Evolutionary conservation across 495 filamentous ascomycete species (phyloP).

Genomic region (Amorphotheca resinae): DNA sequence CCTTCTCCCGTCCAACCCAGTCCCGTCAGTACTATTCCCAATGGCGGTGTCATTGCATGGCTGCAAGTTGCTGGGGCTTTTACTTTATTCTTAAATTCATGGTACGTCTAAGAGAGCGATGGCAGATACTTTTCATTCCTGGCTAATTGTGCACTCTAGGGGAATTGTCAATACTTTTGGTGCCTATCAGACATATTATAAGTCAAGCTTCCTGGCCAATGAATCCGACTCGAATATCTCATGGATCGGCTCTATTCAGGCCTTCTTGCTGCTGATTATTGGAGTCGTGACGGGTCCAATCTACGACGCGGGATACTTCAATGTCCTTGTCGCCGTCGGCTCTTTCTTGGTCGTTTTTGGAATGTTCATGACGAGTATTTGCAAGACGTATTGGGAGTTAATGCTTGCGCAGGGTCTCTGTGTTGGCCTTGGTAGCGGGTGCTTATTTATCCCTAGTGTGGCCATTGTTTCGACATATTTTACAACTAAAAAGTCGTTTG

Average conservation of each 20-base stretch:
- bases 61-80: not conserved
- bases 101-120: not conserved
- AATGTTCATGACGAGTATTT: constrained; percentile 54
- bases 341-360: constrained; percentile 42
- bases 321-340: constrained; percentile 29
- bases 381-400: constrained; percentile 54
- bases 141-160: constrained; percentile 21
- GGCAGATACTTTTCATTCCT: not conserved
- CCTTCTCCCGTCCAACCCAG: not conserved
- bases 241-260: constrained; percentile 61
- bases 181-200: constrained; percentile 59
- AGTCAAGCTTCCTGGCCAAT: constrained; percentile 24
- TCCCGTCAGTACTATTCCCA: not conserved
- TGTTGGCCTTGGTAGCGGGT: constrained; percentile 59
- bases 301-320: constrained; percentile 47
- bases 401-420: constrained; percentile 61
- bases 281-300: constrained; percentile 39
- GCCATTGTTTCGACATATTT: constrained; percentile 63
- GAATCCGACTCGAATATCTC: constrained; percentile 51
- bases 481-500: constrained; percentile 43
- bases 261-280: constrained; percentile 43
- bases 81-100: not conserved
- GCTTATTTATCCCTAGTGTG: constrained; percentile 56
- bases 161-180: constrained; percentile 62
- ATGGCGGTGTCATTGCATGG: not conserved